These are phyloP conservation scores for Colletotrichum noveboracense DNA, from an alignment of 2,329 filamentous ascomycete species.

Conservation along the genomic window DNA sequence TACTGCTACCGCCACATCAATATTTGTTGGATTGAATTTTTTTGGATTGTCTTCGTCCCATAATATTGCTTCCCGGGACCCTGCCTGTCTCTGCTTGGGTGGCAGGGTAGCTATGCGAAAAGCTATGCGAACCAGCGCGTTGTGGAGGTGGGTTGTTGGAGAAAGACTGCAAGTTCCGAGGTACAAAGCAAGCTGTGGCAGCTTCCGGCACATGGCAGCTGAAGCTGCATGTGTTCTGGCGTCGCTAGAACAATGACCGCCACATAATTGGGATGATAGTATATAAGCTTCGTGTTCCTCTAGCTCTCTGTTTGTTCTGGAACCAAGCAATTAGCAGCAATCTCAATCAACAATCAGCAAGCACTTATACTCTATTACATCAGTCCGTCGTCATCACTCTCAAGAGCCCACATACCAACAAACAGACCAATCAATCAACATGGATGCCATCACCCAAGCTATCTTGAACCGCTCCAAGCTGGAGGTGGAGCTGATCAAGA, in stretches of 20 bases:
- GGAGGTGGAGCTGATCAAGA: constrained; percentile 33
- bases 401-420: neutral
- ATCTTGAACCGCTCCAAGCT: constrained; percentile 31
- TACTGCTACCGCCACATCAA: neutral
- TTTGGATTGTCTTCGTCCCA: neutral
- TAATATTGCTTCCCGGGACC: neutral
- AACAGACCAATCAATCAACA: constrained; percentile 4
- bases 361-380: neutral
- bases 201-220: constrained; percentile 10
- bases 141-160: constrained; percentile 6
- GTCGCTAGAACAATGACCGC: neutral
- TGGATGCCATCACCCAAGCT: constrained; percentile 33
- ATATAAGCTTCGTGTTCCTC: constrained; percentile 3
- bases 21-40: neutral
- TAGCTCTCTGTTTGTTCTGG: neutral
- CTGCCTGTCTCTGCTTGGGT: neutral
- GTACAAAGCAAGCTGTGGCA: constrained; percentile 4
- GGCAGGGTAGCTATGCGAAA: constrained; percentile 17
- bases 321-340: neutral
- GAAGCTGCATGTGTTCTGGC: constrained; percentile 18
- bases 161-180: constrained; percentile 14
- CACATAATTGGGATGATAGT: constrained; percentile 3
- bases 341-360: neutral
- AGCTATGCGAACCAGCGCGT: constrained; percentile 10
- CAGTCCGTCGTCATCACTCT: constrained; percentile 7